A percentile compares a stretch with the other conserved stretches of the same genome.
Evolutionary conservation across 805 yeast species (phyloP).

Genomic region (Pichia californica): DNA sequence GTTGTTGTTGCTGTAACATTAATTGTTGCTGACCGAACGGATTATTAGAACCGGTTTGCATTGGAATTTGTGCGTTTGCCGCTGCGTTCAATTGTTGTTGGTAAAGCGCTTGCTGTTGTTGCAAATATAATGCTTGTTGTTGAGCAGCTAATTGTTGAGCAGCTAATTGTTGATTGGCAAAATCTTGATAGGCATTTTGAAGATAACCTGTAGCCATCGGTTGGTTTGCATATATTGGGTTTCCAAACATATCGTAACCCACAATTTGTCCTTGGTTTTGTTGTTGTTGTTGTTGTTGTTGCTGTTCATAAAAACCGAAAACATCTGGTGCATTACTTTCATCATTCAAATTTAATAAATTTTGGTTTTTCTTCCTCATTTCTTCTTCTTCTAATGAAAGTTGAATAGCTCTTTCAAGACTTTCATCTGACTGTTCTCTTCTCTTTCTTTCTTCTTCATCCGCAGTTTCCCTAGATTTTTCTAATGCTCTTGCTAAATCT

Average conservation of each 20-base stretch:
- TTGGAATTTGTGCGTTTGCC: constrained; percentile 30
- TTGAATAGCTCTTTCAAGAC: constrained; percentile 61
- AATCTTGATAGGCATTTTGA: constrained; percentile 37
- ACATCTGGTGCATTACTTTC: constrained; percentile 29
- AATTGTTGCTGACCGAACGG: constrained; percentile 26
- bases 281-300: constrained; percentile 20
- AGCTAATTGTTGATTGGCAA: constrained; percentile 17
- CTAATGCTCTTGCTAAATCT: constrained; percentile 75
- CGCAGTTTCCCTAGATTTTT: constrained; percentile 72
- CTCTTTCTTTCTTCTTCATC: constrained; percentile 70
- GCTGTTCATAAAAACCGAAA: constrained; percentile 30
- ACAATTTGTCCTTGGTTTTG: constrained; percentile 26
- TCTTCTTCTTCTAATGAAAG: constrained; percentile 75
- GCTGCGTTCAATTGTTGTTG: constrained; percentile 20
- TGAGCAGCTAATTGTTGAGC: constrained; percentile 19
- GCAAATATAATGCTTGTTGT: constrained; percentile 18
- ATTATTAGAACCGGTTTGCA: constrained; percentile 34
- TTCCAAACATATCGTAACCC: constrained; percentile 58
- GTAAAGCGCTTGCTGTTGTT: constrained; percentile 18
- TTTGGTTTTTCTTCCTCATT: constrained; percentile 44
- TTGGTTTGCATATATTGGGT: constrained; percentile 49
- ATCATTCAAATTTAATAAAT: constrained; percentile 46
- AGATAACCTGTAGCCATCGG: constrained; percentile 50
- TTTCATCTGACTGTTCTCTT: constrained; percentile 49
- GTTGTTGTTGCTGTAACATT: constrained; percentile 4